Evolutionary conservation across 257 asterid species (phyloP).

Genomic region (Schizonepeta tenuifolia): DNA sequence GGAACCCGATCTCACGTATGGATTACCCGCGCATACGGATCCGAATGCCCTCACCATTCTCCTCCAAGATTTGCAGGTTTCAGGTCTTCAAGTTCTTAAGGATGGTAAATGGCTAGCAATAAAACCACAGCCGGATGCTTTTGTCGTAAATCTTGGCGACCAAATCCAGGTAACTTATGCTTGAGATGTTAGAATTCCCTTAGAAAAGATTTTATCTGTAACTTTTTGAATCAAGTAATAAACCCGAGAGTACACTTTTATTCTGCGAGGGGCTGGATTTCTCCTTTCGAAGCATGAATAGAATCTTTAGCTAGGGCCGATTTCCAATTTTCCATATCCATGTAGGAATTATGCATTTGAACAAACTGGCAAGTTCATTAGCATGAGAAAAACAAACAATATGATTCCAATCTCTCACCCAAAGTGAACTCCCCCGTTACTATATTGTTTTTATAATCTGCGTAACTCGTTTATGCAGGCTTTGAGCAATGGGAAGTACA

Average conservation of each 20-base stretch:
- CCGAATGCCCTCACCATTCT: slow-evolving; percentile 89
- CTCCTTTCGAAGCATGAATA: no score
- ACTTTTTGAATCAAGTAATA: not conserved
- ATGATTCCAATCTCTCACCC: no score
- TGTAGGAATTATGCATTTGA: no score
- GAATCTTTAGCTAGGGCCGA: no score
- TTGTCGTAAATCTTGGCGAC: slow-evolving; percentile 85
- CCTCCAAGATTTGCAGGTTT: slow-evolving; percentile 75
- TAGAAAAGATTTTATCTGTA: no score
- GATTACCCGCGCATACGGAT: slow-evolving; percentile 88
- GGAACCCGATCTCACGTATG: slow-evolving; percentile 78
- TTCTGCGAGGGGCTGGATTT: no score
- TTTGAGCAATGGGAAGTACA: slow-evolving; percentile 77
- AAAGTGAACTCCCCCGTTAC: not conserved
- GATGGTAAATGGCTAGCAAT: slow-evolving; percentile 82
- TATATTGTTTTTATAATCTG: slow-evolving; percentile 6
- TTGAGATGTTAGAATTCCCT: not conserved
- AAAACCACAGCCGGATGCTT: slow-evolving; percentile 73
- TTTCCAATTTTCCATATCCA: no score
- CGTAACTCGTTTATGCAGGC: slow-evolving; percentile 48
- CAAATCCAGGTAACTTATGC: slow-evolving; percentile 73
- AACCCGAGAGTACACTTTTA: no score
- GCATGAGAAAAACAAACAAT: no score
- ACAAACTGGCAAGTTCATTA: no score
- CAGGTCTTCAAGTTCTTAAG: slow-evolving; percentile 83